A percentile compares a stretch with the other conserved stretches of the same genome.
Evolutionary conservation across 192 early-diverging fungal genomes (phyloP).

Genomic region (Coemansia javaensis): DNA sequence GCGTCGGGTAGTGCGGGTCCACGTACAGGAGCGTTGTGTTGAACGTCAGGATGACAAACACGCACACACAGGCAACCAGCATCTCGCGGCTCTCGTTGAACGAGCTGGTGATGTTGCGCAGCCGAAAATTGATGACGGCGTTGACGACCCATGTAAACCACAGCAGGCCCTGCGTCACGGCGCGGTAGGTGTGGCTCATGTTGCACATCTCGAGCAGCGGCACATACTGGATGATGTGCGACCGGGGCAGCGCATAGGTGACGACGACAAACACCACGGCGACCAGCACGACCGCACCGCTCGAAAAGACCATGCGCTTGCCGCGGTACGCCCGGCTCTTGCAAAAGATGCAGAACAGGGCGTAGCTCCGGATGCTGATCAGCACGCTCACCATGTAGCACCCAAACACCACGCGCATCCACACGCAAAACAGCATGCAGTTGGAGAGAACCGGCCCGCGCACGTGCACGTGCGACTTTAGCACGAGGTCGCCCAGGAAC

Average conservation of each 20-base stretch:
- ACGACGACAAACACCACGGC: slow-evolving; percentile 27
- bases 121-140: slow-evolving; percentile 28
- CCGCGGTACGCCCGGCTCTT: slow-evolving; percentile 33
- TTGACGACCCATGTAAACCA: slow-evolving; percentile 42
- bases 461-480: slow-evolving; percentile 45
- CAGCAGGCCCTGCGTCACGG: slow-evolving; percentile 31
- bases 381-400: slow-evolving; percentile 27
- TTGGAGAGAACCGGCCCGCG: slow-evolving; percentile 13
- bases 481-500: slow-evolving; percentile 48
- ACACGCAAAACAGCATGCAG: slow-evolving; percentile 45
- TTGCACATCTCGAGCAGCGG: slow-evolving; percentile 35
- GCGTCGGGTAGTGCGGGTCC: slow-evolving; percentile 35
- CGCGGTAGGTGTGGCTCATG: slow-evolving; percentile 40
- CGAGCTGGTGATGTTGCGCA: slow-evolving; percentile 49
- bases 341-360: slow-evolving; percentile 45
- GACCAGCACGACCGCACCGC: slow-evolving; percentile 5
- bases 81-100: slow-evolving; percentile 49
- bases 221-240: slow-evolving; percentile 27
- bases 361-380: slow-evolving; percentile 44
- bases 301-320: slow-evolving; percentile 17
- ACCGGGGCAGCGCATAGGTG: slow-evolving; percentile 24
- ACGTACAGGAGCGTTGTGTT: slow-evolving; percentile 42
- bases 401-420: slow-evolving; percentile 41
- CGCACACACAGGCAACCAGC: slow-evolving; percentile 32
- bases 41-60: slow-evolving; percentile 34